Evolutionary conservation across 2,329 filamentous ascomycete genomes (phyloP), one percentile per base, ranked within the genome.

Genomic region (Reticulascus tulasneorum): DNA sequence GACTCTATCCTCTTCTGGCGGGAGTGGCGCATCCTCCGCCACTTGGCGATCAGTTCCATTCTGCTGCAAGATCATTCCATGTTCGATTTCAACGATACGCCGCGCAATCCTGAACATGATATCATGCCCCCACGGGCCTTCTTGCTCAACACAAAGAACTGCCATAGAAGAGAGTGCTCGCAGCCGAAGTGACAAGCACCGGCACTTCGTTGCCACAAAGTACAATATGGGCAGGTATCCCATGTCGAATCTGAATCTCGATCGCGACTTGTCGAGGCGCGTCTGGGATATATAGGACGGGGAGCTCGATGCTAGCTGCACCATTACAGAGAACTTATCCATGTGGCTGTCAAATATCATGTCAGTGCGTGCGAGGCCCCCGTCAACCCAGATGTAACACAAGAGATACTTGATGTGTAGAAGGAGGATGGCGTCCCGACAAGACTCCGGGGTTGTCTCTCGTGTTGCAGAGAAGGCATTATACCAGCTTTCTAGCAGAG

Each of bases 271-370:
- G 4, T 18, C 12, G 2, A 31, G 17, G 10, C 35, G 12, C 8
- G 16, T 7, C 15, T 38, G 30, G 6, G 31, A n/a, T n/a, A n/a
- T n/a, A n/a, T n/a, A n/a, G n/a, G n/a, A n/a, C n/a, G n/a, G n/a
- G n/a, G n/a, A n/a, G n/a, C n/a, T n/a, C n/a, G n/a, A n/a, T n/a
- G n/a, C n/a, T n/a, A n/a, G n/a, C n/a, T n/a, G n/a, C n/a, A n/a
- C n/a, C n/a, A n/a, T n/a, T n/a, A n/a, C n/a, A n/a, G n/a, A n/a
- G 13, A 66, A 66, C 2, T 46, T 45, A 1, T 50, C 38, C 11
- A 56, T 33, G 22, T 53, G 43, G 6, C 33, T 23, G 38, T 69
- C 65, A 30, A 59, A 66, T 5, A 44, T 48, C 10, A 44, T 60
- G 42, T 68, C 64, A 1, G 47, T 38, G 7, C 36, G 37, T 0